Percentiles rank a stretch among this genome's conserved stretches.
These are phyloP conservation scores for Aspergillus ochraceoroseus DNA, from an alignment of 2,329 filamentous ascomycete species.

Conservation along the genomic window DNA sequence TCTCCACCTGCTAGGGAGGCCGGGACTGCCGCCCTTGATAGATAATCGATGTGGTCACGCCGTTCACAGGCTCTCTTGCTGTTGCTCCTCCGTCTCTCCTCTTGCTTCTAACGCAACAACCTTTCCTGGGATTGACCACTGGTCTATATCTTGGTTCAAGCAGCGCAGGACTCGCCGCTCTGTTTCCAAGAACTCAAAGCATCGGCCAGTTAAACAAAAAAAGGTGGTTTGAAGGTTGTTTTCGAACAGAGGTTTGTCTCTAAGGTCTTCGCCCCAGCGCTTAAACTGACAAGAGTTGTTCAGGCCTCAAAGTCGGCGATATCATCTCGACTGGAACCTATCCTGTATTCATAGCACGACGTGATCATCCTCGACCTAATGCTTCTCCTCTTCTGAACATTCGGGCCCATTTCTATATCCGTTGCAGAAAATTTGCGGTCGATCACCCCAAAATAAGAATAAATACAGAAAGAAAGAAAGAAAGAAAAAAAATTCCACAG, in stretches of 20 bases:
- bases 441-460: too few relatives aligned
- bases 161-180: conserved; percentile 29
- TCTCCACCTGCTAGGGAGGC: conserved; percentile 19
- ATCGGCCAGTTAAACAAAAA: conserved; percentile 8
- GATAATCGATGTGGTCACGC: conserved; percentile 29
- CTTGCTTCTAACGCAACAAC: conserved; percentile 20
- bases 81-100: conserved; percentile 21
- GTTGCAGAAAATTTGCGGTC: not conserved
- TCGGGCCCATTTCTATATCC: not conserved
- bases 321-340: conserved; percentile 1
- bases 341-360: conserved; percentile 1
- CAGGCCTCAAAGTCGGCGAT: too few relatives aligned
- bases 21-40: conserved; percentile 24
- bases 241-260: not conserved
- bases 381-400: not conserved
- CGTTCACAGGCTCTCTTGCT: conserved; percentile 15
- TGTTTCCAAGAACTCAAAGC: conserved; percentile 3
- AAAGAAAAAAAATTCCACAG: conserved; percentile 7
- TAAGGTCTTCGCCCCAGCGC: not conserved
- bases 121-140: conserved; percentile 21
- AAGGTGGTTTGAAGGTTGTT: conserved; percentile 1
- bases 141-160: conserved; percentile 23
- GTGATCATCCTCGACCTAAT: not conserved
- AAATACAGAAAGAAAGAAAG: not conserved
- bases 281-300: too few relatives aligned